Base-by-base conservation (phyloP, 768 basidiomycete species). In the Phlegmacium glaucopus region DNA sequence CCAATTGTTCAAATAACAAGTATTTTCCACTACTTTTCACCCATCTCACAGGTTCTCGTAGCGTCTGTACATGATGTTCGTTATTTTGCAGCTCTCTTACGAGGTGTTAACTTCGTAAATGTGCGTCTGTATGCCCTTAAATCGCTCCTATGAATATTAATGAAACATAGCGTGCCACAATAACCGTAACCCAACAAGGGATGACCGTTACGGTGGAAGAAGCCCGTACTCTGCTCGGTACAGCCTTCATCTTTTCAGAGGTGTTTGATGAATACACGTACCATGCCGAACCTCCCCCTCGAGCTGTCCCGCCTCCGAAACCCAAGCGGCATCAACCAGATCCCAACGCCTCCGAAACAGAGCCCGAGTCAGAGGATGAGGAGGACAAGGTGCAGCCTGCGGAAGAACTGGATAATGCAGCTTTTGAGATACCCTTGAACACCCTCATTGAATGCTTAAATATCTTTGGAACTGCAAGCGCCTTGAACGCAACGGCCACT, bases 401-500 rank as follows among this genome's bases (percentile, higher is more conserved):
- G 10, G 61, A 59, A 10, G 53, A 55, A 15, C 49, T 44, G 9
- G 65, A 71, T 17, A 74, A 69, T 44, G 65, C 71, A 3, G 75
- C 80, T 0, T 88, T 97, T 58, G 91, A 94, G 63, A 77, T 99
- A 47, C 87, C 87, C 2, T 78, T 99, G 32, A 79, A 82, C 61
- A 85, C 84, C 3, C 69, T 97, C 42, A 78, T 96, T 50, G 93
- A 96, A 53, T 94, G 90, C 58, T 73, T 99, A 27, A 94, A 95
- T 58, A 85, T 97, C 46, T 97, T 94, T 58, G 94, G 95, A 25
- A 89, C 92, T 9, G 90, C 87, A 1, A 74, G 78, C 10, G 64
- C 72, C 32, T 2, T 34, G n/a, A 59, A 66, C 27, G 59, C 62
- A 29, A 58, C 69, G 11, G 60, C 68, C 11, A 60, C 57, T 44